Base-by-base conservation (phyloP, 495 filamentous ascomycete genomes). In the Jackrogersella multiformis region DNA sequence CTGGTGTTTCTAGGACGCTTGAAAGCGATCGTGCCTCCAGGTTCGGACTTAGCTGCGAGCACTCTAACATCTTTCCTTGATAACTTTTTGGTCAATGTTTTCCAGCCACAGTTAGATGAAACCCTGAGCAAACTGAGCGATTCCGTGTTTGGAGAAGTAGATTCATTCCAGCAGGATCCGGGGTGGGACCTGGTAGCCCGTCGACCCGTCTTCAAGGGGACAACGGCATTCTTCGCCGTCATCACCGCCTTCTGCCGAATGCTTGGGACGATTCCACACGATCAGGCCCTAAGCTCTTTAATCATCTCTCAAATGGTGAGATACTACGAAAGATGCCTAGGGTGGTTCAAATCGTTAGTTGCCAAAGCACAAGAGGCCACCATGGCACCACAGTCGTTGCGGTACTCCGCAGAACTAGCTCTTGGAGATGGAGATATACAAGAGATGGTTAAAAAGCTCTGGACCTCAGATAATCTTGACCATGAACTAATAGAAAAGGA, bases 51-150 rank as follows among this genome's bases (percentile, higher is more conserved):
- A 68, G 89, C 89, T 5, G 90, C 90, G 61, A 92, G 88, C 74
- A 96, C 92, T 1, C 76, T 98, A 49, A 97, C 95, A 1, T 94
- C 92, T 20, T 99, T 99, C 79, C 85, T 99, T 9, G 95, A 99
- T 74, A 96, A 99, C 74, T 98, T 98, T 77, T 86, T 99, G 55
- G 89, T 98, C 76, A 98, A 98, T 70, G 94, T 98, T 34, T 99
- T 99, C 80, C 90, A 94, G 57, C 95, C 95, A 16, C 96, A 97
- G 71, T 80, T 99, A 12, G 95, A 99, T 54, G 95, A 99, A 72
- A 97, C 96, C 0, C 86, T 99, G 5, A 88, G 89, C 10, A 96
- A 99, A 73, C 82, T 97, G 26, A 92, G 92, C 75, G 89, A 90
- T 30, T 85, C 90, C 42, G 90, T 90, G 16, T 91, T 94, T 73